Percentiles rank a stretch among this genome's conserved stretches.
Evolutionary conservation across 768 basidiomycete genomes (phyloP).

Genomic region (Kwoniella bestiolae): DNA sequence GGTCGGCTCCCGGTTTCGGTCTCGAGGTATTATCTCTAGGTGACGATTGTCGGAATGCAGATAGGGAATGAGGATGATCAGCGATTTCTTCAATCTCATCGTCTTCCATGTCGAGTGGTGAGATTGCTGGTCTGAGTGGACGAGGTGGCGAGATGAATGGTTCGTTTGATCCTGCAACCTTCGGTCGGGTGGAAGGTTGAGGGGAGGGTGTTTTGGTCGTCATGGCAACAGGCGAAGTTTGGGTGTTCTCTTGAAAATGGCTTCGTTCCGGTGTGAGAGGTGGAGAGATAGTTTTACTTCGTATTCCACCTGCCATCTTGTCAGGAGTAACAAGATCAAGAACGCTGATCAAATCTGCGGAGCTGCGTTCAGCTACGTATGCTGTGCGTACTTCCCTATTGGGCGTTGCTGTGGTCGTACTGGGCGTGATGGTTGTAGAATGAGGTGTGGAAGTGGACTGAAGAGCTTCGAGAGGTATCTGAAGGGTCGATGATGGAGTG

Average conservation of each 20-base stretch:
- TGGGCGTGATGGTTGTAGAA: not conserved
- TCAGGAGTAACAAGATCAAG: conserved; percentile 11
- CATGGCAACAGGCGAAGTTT: not conserved
- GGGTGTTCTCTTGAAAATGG: not conserved
- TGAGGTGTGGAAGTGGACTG: conserved; percentile 1
- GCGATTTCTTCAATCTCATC: conserved; percentile 2
- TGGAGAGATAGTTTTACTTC: conserved; percentile 8
- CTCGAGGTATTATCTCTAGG: not conserved
- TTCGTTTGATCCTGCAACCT: not conserved
- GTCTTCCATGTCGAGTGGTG: conserved; percentile 9
- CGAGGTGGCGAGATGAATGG: conserved; percentile 3
- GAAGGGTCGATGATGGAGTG: not conserved
- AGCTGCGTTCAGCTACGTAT: conserved; percentile 8
- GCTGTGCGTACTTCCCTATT: conserved; percentile 7
- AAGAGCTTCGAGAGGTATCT: not conserved
- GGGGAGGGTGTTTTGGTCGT: not conserved
- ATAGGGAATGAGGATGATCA: conserved; percentile 8
- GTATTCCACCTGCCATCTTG: conserved; percentile 3
- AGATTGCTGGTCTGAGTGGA: conserved; percentile 16
- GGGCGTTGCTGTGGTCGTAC: conserved; percentile 2
- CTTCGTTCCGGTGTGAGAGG: conserved; percentile 10
- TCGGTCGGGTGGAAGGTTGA: not conserved
- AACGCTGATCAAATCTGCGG: conserved; percentile 10
- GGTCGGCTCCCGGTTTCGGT: not conserved
- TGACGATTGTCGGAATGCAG: conserved; percentile 8